Conservation (phyloP, 2,329 filamentous ascomycete species). For the Penicillium verrucosum region DNA sequence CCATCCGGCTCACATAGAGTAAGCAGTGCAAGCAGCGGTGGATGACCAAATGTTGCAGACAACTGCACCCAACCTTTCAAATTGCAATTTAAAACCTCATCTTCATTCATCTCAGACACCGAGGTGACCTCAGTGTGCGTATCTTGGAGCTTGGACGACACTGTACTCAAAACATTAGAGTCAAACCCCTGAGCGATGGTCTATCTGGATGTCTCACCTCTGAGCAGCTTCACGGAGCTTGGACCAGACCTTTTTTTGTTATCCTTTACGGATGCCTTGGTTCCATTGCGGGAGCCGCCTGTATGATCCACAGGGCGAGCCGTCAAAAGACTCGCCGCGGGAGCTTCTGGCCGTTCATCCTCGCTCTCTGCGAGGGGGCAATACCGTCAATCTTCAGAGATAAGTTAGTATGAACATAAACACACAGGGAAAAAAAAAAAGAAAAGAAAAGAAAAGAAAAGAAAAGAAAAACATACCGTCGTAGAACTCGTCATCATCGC, state of each 20-base stretch:
- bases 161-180: conserved; percentile 19
- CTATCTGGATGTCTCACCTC: conserved; percentile 30
- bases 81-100: conserved; percentile 30
- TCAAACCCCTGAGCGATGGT: no score
- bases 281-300: conserved; percentile 34
- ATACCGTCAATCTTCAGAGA: conserved; percentile 73
- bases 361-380: conserved; percentile 83
- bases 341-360: conserved; percentile 68
- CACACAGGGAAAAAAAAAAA: not conserved
- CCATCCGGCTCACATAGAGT: conserved; percentile 10
- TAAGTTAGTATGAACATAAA: conserved; percentile 10
- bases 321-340: conserved; percentile 53
- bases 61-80: conserved; percentile 30
- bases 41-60: conserved; percentile 19
- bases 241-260: conserved; percentile 30
- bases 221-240: conserved; percentile 38
- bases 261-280: conserved; percentile 32
- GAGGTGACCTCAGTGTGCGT: conserved; percentile 31
- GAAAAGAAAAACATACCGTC: conserved; percentile 51
- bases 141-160: conserved; percentile 46
- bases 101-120: conserved; percentile 25
- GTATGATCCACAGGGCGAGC: conserved; percentile 46
- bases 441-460: no score
- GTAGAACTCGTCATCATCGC: conserved; percentile 92
- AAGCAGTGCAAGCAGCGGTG: conserved; percentile 13